Percentiles rank a stretch among this genome's conserved stretches.
These are phyloP conservation scores for Saksenaea oblongispora DNA, from an alignment of 371 early-diverging fungal species.

Conservation along the genomic window DNA sequence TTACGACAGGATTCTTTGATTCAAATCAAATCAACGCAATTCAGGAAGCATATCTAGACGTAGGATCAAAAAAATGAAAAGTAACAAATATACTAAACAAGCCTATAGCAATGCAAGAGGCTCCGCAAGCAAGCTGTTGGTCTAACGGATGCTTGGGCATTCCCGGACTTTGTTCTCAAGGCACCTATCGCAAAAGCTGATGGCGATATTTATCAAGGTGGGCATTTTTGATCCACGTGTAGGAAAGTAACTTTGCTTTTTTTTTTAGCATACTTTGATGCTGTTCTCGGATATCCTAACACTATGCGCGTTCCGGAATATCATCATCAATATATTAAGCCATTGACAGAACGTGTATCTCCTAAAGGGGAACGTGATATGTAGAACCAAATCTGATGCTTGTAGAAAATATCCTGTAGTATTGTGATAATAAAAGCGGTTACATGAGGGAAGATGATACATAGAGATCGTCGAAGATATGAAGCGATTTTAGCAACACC, in stretches of 20 bases:
- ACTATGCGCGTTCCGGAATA: slow-evolving; percentile 38
- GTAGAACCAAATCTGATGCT: not conserved
- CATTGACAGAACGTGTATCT: slow-evolving; percentile 27
- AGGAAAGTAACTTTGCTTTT: not conserved
- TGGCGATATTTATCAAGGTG: slow-evolving; percentile 63
- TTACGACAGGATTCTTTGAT: slow-evolving; percentile 53
- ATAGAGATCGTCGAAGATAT: too few species aligned
- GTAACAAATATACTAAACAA: not conserved
- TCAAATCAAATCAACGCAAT: slow-evolving; percentile 51
- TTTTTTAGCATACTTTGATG: slow-evolving; percentile 42
- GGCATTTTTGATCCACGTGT: not conserved
- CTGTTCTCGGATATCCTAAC: slow-evolving; percentile 33
- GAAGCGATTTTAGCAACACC: too few species aligned
- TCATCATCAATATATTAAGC: slow-evolving; percentile 42
- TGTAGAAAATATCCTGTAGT: too few species aligned
- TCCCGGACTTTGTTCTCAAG: slow-evolving; percentile 68
- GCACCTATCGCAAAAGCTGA: slow-evolving; percentile 68
- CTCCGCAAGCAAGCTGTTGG: slow-evolving; percentile 63
- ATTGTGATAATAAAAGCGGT: too few species aligned
- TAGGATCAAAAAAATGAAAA: slow-evolving; percentile 9
- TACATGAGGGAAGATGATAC: too few species aligned
- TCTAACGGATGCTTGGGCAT: slow-evolving; percentile 60
- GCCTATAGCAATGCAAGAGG: slow-evolving; percentile 40
- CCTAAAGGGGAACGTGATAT: not conserved
- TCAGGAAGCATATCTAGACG: slow-evolving; percentile 43